phyloP scores from a whole-genome alignment of 2,329 filamentous ascomycete genomes.

The Daldinia eschscholtzii region DNA sequence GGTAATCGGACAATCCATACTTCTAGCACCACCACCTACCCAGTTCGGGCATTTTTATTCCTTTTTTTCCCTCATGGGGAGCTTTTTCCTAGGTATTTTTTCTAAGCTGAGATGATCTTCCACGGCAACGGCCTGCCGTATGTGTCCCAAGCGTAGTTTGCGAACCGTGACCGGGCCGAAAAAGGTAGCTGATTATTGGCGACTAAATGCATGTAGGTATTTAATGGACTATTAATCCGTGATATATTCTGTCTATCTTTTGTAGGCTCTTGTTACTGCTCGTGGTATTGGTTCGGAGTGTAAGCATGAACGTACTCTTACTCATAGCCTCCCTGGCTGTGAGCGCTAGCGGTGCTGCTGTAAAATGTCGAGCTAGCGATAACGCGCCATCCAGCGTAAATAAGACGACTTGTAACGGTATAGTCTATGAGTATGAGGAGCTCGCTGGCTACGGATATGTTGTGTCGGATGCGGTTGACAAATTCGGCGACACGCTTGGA shows the following conservation, averaged over 20 bases:
- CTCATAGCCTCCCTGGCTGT: conserved; percentile 27
- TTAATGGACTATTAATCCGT: not conserved
- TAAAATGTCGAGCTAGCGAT: conserved; percentile 2
- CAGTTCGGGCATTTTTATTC: conserved; percentile 25
- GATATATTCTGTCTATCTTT: too few relatives aligned
- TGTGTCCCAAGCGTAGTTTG: conserved; percentile 9
- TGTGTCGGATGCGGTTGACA: conserved; percentile 69
- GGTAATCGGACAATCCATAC: conserved; percentile 10
- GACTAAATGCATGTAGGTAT: conserved; percentile 8
- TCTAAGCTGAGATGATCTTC: not conserved
- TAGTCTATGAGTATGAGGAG: conserved; percentile 73
- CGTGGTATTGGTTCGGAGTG: not conserved
- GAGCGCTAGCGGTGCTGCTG: conserved; percentile 22
- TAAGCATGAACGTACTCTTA: conserved; percentile 34
- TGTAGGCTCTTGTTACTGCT: not conserved
- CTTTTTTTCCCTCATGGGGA: not conserved
- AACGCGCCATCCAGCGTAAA: conserved; percentile 38
- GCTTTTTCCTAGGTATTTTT: too few relatives aligned
- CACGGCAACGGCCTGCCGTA: conserved; percentile 23
- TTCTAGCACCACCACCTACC: conserved; percentile 30
- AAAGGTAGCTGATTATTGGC: conserved; percentile 6
- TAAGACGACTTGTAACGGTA: conserved; percentile 66
- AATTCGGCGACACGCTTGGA: conserved; percentile 76
- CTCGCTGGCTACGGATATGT: conserved; percentile 76
- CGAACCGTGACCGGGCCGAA: conserved; percentile 7